Percentiles rank a stretch among this genome's conserved stretches.
Evolutionary conservation across 2,329 filamentous ascomycete genomes (phyloP).

Genomic region (Aspergillus fumigatus): DNA sequence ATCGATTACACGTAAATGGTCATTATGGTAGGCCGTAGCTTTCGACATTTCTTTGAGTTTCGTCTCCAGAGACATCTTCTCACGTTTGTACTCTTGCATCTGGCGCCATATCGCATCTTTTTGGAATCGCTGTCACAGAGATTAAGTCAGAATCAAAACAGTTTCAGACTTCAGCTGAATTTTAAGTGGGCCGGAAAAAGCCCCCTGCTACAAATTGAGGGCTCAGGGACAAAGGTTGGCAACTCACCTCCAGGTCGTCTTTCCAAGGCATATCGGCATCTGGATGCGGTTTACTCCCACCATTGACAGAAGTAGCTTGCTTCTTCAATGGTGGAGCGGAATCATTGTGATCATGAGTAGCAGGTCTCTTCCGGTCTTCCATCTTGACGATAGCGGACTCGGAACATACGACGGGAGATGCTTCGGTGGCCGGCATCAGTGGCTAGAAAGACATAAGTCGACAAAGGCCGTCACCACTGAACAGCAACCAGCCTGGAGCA

Average conservation of each 20-base stretch:
- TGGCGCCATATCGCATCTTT: constrained; percentile 97
- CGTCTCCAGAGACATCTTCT: constrained; percentile 74
- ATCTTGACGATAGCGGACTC: constrained; percentile 82
- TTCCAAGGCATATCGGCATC: constrained; percentile 67
- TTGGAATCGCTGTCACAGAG: constrained; percentile 65
- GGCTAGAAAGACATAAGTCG: constrained; percentile 45
- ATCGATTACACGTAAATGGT: constrained; percentile 86
- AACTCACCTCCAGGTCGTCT: constrained; percentile 68
- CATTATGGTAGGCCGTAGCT: constrained; percentile 76
- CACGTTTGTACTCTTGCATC: constrained; percentile 96
- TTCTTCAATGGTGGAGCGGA: constrained; percentile 86
- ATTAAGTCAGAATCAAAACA: constrained; percentile 29
- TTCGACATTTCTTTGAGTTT: constrained; percentile 77
- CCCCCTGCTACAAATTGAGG: background rate
- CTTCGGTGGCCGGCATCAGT: constrained; percentile 86
- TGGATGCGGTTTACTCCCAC: constrained; percentile 59
- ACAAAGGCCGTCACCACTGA: constrained; percentile 30
- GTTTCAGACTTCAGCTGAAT: constrained; percentile 11
- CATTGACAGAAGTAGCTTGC: constrained; percentile 74
- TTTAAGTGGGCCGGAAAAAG: background rate
- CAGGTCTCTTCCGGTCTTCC: constrained; percentile 98
- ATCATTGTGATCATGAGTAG: constrained; percentile 73
- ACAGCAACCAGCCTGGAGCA: constrained; percentile 29
- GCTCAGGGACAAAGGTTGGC: constrained; percentile 7
- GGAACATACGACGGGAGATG: constrained; percentile 67